Conservation (phyloP, 257 asterid species). For the Forsythia viridissima region DNA sequence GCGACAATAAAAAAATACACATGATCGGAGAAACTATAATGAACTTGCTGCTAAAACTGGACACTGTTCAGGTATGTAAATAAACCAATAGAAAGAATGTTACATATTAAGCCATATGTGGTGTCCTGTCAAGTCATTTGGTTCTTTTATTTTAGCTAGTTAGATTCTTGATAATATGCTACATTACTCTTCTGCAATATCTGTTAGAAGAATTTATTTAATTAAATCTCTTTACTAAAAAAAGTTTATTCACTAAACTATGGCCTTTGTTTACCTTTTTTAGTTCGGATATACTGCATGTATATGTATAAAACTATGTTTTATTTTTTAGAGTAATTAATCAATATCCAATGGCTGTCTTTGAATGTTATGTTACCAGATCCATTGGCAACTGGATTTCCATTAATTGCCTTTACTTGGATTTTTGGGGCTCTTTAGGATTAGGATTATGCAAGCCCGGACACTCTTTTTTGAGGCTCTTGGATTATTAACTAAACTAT, state of each 20-base stretch:
- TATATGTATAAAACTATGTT: neutral
- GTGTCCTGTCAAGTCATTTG: neutral
- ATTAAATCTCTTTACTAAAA: neutral
- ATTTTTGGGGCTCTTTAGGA: neutral
- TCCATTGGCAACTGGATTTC: neutral
- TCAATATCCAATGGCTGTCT: neutral
- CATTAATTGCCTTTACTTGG: neutral
- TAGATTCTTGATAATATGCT: neutral
- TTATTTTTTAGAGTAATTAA: neutral
- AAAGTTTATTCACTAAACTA: neutral
- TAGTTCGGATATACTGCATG: neutral
- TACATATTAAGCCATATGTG: neutral
- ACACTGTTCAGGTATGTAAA: slow-evolving; percentile 60
- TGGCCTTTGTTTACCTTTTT: neutral
- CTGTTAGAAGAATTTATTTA: neutral
- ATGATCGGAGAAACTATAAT: slow-evolving; percentile 51
- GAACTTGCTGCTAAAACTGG: slow-evolving; percentile 65
- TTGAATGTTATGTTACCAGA: neutral
- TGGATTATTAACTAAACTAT: no score
- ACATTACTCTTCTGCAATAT: neutral
- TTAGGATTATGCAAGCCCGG: neutral
- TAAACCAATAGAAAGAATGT: neutral
- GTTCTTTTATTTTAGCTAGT: neutral
- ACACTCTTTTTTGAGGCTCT: no score
- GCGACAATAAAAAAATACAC: slow-evolving; percentile 37